Conservation (phyloP, 495 filamentous ascomycete genomes). For the Neurospora sp. region DNA sequence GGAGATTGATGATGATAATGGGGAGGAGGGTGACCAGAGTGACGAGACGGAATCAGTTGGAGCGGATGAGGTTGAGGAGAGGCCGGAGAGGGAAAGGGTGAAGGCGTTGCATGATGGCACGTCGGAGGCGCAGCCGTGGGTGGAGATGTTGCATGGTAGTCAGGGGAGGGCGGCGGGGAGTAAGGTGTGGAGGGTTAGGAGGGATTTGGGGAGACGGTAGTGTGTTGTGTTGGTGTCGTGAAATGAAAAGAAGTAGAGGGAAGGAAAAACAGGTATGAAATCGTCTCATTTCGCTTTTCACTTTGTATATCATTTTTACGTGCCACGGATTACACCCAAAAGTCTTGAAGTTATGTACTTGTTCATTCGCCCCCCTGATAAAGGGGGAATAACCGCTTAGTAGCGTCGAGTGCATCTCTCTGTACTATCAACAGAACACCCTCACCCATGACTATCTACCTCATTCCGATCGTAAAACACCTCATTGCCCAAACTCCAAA, state of each 20-base stretch:
- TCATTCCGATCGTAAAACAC: not conserved
- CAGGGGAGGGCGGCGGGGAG: slow-evolving; percentile 39
- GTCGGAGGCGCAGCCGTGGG: slow-evolving; percentile 34
- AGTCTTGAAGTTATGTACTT: not conserved
- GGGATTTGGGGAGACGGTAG: slow-evolving; percentile 34
- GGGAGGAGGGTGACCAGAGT: slow-evolving; percentile 11
- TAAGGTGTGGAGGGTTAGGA: slow-evolving; percentile 44
- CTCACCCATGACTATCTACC: not conserved
- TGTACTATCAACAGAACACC: not conserved
- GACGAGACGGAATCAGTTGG: slow-evolving; percentile 10
- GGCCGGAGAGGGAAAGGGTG: slow-evolving; percentile 6
- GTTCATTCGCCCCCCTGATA: not conserved
- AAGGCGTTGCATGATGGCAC: slow-evolving; percentile 5
- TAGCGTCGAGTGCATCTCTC: not conserved
- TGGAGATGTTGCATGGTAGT: slow-evolving; percentile 38
- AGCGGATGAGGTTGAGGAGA: slow-evolving; percentile 1
- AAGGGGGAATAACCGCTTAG: not conserved
- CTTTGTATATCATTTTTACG: not conserved
- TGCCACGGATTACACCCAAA: not conserved
- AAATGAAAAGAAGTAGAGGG: not conserved
- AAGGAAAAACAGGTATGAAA: not conserved
- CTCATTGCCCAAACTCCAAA: not conserved
- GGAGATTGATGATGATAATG: not conserved
- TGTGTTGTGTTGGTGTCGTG: not conserved
- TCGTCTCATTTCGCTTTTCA: too few species aligned